Percentiles rank a stretch among this genome's conserved stretches.
Conservation (phyloP, 2,329 filamentous ascomycete species). For the Colletotrichum coccodes region DNA sequence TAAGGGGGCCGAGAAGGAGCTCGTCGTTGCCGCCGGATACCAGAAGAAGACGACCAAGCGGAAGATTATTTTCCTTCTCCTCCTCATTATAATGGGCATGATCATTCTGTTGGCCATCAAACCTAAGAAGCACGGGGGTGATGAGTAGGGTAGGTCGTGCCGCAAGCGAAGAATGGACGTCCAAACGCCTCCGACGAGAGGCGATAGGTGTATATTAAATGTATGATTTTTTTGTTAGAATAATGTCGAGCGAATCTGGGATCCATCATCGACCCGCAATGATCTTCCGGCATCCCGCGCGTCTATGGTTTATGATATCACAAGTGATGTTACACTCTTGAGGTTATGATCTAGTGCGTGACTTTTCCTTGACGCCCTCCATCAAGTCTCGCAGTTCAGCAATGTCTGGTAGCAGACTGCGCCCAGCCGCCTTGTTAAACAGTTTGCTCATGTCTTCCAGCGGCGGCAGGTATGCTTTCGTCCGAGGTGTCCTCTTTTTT, state of each 20-base stretch:
- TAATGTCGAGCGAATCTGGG: conserved; percentile 30
- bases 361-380: neutral
- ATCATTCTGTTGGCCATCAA: conserved; percentile 88
- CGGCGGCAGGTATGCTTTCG: neutral
- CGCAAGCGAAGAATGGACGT: neutral
- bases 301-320: neutral
- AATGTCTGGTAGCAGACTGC: neutral
- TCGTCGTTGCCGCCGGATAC: conserved; percentile 88
- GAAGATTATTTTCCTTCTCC: conserved; percentile 89
- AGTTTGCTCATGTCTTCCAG: neutral
- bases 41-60: conserved; percentile 89
- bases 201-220: conserved; percentile 36
- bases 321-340: neutral
- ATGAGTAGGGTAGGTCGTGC: conserved; percentile 34
- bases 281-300: neutral
- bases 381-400: neutral
- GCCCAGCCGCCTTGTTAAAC: conserved; percentile 6
- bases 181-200: conserved; percentile 1
- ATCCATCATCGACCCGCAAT: neutral
- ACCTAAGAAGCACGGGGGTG: conserved; percentile 64
- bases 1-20: conserved; percentile 91
- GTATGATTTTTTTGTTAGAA: conserved; percentile 33
- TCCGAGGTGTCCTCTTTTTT: neutral
- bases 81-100: conserved; percentile 85
- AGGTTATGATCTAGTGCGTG: neutral